Conservation (phyloP, 2,329 filamentous ascomycete species). For the Ascochyta rabiei region DNA sequence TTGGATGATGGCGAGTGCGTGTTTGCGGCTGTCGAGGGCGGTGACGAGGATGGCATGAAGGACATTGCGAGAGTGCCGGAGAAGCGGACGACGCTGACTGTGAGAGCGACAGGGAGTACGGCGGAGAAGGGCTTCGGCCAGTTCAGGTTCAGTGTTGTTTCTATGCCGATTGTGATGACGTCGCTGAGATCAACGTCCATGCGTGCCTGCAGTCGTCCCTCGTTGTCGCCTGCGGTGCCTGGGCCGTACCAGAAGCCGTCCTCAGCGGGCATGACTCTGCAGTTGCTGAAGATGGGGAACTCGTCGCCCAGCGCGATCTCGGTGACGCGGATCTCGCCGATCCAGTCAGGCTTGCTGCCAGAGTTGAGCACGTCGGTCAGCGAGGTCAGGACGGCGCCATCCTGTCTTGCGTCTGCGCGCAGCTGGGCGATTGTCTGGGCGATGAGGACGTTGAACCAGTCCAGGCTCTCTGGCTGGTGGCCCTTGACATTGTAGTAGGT, state of each 20-base stretch:
- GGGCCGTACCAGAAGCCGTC: conserved; percentile 63
- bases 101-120: conserved; percentile 86
- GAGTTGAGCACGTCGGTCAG: conserved; percentile 87
- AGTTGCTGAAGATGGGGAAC: conserved; percentile 98
- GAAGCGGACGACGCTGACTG: conserved; percentile 91
- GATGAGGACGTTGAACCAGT: conserved; percentile 98
- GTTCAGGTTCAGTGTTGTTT: conserved; percentile 93
- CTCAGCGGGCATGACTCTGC: conserved; percentile 89
- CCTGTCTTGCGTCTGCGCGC: conserved; percentile 86
- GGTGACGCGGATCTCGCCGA: conserved; percentile 92
- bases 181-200: conserved; percentile 98
- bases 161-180: conserved; percentile 90
- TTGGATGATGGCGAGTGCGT: conserved; percentile 51
- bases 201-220: conserved; percentile 83
- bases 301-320: conserved; percentile 95
- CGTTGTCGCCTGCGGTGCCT: conserved; percentile 60
- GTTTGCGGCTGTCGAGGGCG: conserved; percentile 38
- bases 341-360: conserved; percentile 82
- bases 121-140: conserved; percentile 90
- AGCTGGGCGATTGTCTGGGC: conserved; percentile 97
- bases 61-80: conserved; percentile 93
- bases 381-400: conserved; percentile 86
- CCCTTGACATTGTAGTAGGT: conserved; percentile 97
- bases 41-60: conserved; percentile 73
- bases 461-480: conserved; percentile 93